Base-by-base conservation (phyloP, 2,329 filamentous ascomycete genomes). In the Nectriaceae sp. region DNA sequence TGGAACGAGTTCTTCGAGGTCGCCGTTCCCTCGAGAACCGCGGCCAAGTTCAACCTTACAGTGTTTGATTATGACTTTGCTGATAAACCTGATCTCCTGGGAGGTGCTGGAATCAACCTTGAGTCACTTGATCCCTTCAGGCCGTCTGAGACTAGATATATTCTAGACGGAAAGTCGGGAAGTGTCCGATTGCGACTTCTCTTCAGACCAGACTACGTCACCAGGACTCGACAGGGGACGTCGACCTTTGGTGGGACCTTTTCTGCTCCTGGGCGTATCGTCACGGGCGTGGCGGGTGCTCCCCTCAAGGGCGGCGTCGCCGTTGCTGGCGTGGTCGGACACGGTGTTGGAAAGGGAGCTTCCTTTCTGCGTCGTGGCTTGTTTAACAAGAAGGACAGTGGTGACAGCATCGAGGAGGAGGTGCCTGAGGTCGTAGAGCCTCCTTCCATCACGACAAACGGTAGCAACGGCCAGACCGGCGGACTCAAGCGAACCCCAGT, bases 1-100 rank as follows among this genome's bases (percentile, higher is more conserved):
- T 99, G 95, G 95, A 97, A 97, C 65, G 94, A 99, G 66, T 92
- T 85, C 69, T 99, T 99, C 63, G 92, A 97, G 68, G 79, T 90
- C 1, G 77, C 85, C 1, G 76, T 99, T 44, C 85, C 89, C 16
- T 96, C 91, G 13, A 82, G 94, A 49, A 96, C 91, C 15, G 90
- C 80, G 0, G 88, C 92, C 31, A 83, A 94, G 21, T 94, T 99
- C 71, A 79, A 79, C 24, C 84, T 90, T 62, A 88, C 89, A 47
- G 85, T 97, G 3, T 96, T 87, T 67, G 94, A 99, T 66, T 99
- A 93, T 83, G 94, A 99, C 68, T 96, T 97, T 75, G 93, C 90
- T 40, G 91, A 96, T 68, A 93, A 92, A 70, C 90, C 92, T 2
- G 94, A 99, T 69, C 89, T 88, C 66, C 75, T 99, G n/a, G 94